Evolutionary conservation across 2,329 filamentous ascomycete species (phyloP), one percentile per base, ranked within the genome.

Genomic region (Penicillium sp.): DNA sequence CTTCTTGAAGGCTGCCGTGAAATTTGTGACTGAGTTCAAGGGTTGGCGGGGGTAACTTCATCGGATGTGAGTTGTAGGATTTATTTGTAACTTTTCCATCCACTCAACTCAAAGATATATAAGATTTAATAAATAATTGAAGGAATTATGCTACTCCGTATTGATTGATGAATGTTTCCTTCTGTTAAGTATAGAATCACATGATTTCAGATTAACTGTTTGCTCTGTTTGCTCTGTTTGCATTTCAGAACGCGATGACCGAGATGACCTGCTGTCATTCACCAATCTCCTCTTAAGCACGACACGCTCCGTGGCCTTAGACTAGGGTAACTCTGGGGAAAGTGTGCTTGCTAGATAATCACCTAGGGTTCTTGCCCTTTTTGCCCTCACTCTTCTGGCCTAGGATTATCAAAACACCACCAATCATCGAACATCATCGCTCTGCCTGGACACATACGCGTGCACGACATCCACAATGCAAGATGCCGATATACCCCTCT

Each of bases 31-130:
- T 50, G 77, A 78, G 42, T 82, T 82, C 61, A 62, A 87, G 93
- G 78, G 86, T 80, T 71, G 90, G 53, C 26, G 46, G 90, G 69
- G 2, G 88, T 87, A 17, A 85, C 11, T 72, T 71, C 61, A 50
- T 66, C 26, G 71, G 46, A 60, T 50, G 25, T n/a, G 40, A 51
- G 10, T 14, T 45, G 8, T 55, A 55, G 47, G 30, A 10, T 31
- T 19, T 28, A 7, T 22, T 50, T 31, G 4, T 30, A 3, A 35
- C 0, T 25, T 50, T 22, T 42, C 17, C 8, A 22, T 44, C 11
- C 9, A 28, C 30, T 19, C 25, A 43, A 6, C 19, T 16, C 28
- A 33, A 26, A 9, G 17, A 4, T 33, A 19, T 16, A 5, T 26
- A 50, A 12, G 11, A 50, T 50, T 35, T 35, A 35, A 50, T 58